phyloP scores from a whole-genome alignment of 1,284 basidiomycete genomes.

The Fistulina hepatica region DNA sequence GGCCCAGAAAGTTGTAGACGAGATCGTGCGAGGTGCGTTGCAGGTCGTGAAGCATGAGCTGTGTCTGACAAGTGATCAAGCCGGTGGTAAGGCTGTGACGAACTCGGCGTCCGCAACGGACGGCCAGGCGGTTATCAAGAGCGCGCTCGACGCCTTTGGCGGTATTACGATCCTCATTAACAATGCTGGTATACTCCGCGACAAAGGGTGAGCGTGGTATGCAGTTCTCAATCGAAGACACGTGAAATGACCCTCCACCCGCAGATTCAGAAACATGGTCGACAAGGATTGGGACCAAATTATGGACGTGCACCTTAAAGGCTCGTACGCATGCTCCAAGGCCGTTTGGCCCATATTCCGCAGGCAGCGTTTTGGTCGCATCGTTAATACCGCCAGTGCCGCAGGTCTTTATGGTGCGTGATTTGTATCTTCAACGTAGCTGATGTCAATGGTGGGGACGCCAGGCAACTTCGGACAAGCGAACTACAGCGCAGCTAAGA shows the following conservation, averaged over 20 bases:
- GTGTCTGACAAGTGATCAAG: conserved; percentile 30
- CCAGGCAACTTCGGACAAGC: conserved; percentile 93
- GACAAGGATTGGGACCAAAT: conserved; percentile 86
- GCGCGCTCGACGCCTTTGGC: conserved; percentile 83
- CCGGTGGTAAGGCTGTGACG: conserved; percentile 76
- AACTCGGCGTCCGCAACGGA: conserved; percentile 89
- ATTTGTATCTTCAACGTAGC: not conserved
- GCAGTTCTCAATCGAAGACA: conserved; percentile 2
- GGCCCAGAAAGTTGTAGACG: conserved; percentile 87
- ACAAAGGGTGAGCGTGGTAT: conserved; percentile 50
- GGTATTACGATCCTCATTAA: conserved; percentile 80
- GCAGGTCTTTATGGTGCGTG: conserved; percentile 68
- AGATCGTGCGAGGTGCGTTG: conserved; percentile 70
- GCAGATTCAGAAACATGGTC: conserved; percentile 85
- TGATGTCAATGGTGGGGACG: not conserved
- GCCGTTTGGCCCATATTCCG: conserved; percentile 96
- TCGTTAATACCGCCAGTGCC: conserved; percentile 89
- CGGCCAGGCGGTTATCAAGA: conserved; percentile 80
- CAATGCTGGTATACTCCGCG: conserved; percentile 92
- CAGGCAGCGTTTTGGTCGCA: conserved; percentile 87
- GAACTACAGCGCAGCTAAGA: conserved; percentile 86
- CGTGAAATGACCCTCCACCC: not conserved
- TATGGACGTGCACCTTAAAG: conserved; percentile 87
- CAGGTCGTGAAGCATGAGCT: conserved; percentile 1
- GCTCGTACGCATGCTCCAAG: conserved; percentile 90